Evolutionary conservation across 495 filamentous ascomycete species (phyloP), one percentile per base, ranked within the genome.

Genomic region (Penicillium paxilli): DNA sequence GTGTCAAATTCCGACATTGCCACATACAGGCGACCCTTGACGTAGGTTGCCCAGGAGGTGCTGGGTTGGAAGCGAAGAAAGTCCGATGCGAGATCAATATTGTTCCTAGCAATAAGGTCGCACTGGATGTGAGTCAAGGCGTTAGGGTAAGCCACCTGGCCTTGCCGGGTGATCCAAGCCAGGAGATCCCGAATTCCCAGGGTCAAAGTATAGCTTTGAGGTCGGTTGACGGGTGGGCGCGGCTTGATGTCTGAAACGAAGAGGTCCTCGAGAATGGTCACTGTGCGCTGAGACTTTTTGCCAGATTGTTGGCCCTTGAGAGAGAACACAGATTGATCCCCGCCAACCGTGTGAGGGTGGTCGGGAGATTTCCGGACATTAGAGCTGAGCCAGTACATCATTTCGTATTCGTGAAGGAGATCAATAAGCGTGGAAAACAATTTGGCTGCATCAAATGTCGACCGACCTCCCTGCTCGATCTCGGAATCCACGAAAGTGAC

Each of bases 401-500:
- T 79, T 48, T 90, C 84, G 55, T 90, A 84, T 61, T 91, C 83
- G 30, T 83, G 80, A 14, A 98, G 76, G 47, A 84, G 77, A 28
- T 76, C 70, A 4, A 95, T 68, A 9, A 96, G 66, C 9, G 82
- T 80, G 24, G 75, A 72, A 63, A 87, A 98, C 1, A 96, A 68
- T 5, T 78, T 70, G 17, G 83, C 79, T 20, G 87, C 79, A 56
- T 91, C 83, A 52, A 93, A 87, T 12, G 74, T 78, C 1, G 84
- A 81, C 12, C 83, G 79, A 23, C 87, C 84, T 24, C 83, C 81
- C 58, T 81, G 80, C 44, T 92, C 83, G 26, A 87, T 79, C 57
- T 93, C 92, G 38, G 83, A 82, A 62, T 90, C 87, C 67, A 97
- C 83, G 57, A 96, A 89, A 16, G 92, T 78, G 10, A 94, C 78